Base-by-base conservation (phyloP, 805 yeast species). In the Cyberlindnera maclurae region DNA sequence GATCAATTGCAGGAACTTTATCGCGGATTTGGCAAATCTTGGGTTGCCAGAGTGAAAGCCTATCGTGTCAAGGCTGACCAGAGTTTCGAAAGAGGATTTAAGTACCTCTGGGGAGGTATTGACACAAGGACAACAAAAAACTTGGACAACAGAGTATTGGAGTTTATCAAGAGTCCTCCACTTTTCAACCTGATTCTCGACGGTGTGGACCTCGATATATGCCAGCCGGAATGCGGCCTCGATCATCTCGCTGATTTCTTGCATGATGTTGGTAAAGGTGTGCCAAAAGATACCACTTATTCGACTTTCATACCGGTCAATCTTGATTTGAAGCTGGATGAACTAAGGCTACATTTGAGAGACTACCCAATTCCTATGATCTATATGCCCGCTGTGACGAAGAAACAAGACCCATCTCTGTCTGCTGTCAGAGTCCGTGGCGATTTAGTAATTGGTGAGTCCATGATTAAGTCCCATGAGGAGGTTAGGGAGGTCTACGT, bases 341-440 rank as follows among this genome's bases (percentile, higher is more conserved):
- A 86, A 50, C 55, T 79, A 11, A 63, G 93, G 42, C 69, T 78
- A 50, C 90, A 84, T 54, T 49, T 89, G 43, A 65, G 93, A 39
- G 97, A 89, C 52, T 87, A 82, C 53, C 97, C 97, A 0, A 52
- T 90, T 12, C 97, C 97, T 0, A 61, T 89, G 36, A 57, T 85
- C 8, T 77, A 78, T 46, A 74, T 89, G 44, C 96, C 96, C 0
- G 60, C 66, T 12, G 62, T 67, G 11, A 60, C 62, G 3, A 46
- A 64, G 33, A 15, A 41, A 0, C 67, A 63, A 36, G 31, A 44
- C 7, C 34, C 15, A 11, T 26, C 28, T 2, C 22, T 42, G 12
- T 42, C 68, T 47, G 55, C 65, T 37, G 42, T 65, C n/a, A 39
- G 62, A 22, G 40, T 81, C 38, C 56, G 60, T 17, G 95, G 96